Evolutionary conservation across 192 early-diverging fungal genomes (phyloP).

Genomic region (Funneliformis geosporum): DNA sequence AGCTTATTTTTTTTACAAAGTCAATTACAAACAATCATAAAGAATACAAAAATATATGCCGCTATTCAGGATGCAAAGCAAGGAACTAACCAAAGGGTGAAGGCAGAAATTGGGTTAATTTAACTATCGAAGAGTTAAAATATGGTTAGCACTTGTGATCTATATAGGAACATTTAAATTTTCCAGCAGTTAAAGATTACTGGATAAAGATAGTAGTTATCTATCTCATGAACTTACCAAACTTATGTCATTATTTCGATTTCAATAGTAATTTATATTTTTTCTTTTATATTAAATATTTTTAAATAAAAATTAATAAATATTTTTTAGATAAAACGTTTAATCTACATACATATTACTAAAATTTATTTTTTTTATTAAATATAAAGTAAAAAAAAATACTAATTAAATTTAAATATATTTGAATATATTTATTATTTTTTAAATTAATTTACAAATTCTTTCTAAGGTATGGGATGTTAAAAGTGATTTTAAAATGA

Average conservation of each 20-base stretch:
- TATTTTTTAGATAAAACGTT: slow-evolving; percentile 22
- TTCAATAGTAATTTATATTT: not conserved
- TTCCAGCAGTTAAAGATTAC: not conserved
- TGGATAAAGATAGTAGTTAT: not conserved
- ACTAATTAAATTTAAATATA: too few species aligned
- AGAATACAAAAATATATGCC: too few species aligned
- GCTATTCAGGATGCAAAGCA: not conserved
- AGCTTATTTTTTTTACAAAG: slow-evolving; percentile 16
- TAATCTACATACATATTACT: too few species aligned
- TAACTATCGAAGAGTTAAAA: not conserved
- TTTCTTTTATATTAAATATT: not conserved
- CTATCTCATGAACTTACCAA: not conserved
- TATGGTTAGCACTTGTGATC: not conserved
- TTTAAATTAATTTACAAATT: too few species aligned
- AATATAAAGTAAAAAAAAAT: too few species aligned
- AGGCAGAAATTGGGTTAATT: not conserved
- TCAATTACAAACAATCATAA: not conserved
- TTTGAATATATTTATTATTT: too few species aligned
- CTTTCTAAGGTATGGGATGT: too few species aligned
- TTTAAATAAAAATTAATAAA: not conserved
- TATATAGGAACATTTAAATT: slow-evolving; percentile 1
- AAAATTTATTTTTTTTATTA: too few species aligned
- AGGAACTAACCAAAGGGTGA: not conserved
- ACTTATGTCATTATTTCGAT: not conserved
- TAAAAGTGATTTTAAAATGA: too few species aligned